Base-by-base conservation (phyloP, 352 stramenopile species). In the Pythium angustatum region DNA sequence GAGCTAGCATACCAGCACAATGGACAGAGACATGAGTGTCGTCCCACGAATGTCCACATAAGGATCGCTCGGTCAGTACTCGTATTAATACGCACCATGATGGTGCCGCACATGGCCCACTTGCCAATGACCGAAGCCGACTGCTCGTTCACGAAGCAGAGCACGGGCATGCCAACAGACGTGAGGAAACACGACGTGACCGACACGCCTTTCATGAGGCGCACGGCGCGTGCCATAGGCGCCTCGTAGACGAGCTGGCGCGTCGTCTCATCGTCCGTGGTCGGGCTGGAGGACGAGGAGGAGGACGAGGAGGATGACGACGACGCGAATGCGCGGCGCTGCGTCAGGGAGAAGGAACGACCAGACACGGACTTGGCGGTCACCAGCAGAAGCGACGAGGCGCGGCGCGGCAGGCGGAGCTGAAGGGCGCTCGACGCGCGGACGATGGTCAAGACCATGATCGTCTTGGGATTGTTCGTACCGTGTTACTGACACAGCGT, bases 91-190 rank as follows among this genome's bases (percentile, higher is more conserved):
- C 59, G 44, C 68, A 85, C 74, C 86, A 95, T 93, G 61, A 95
- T 85, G 43, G 86, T 95, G 47, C 86, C 81, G 68, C 86, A 95
- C 86, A 95, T 95, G 50, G 86, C 86, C 86, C 86, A 95, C 81
- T 93, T 93, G 70, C 74, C 86, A 48, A 93, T 62, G 33, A 85
- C 69, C 14, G 86, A 95, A 22, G 83, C 58, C 40, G 87, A 87
- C 58, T 89, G 80, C 59, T 86, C 68, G 65, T 82, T 93, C 24
- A 93, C 52, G n/a, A 84, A 53, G 58, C 83, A 93, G 21, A 91
- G 69, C 41, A 83, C 74, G 11, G 86, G 86, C 86, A 95, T 95
- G 14, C 86, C 86, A 28, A 92, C 66, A 10, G 78, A 85, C 62
- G 86, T 95, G 68, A 95, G 77, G 26, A 79, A 73, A 65, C 86